A percentile compares a stretch with the other conserved stretches of the same genome.
Evolutionary conservation across 2,329 filamentous ascomycete genomes (phyloP).

Genomic region (Ustulina deusta): DNA sequence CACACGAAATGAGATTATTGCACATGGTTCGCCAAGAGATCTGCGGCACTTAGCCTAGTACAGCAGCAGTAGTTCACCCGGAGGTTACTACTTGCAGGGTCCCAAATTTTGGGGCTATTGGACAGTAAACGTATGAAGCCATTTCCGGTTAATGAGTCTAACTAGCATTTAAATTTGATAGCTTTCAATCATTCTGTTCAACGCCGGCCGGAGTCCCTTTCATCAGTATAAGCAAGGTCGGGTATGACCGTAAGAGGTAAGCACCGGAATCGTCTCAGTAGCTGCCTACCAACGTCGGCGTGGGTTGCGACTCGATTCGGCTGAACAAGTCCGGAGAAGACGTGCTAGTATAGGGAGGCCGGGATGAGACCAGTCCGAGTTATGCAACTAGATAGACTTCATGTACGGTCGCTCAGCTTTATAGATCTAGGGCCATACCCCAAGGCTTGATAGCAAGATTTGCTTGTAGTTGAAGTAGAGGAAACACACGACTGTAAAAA

Average conservation of each 20-base stretch:
- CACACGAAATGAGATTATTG: not conserved
- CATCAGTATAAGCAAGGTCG: not conserved
- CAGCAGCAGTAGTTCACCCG: not conserved
- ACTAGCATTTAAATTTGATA: not conserved
- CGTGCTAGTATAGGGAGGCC: not conserved
- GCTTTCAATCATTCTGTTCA: not conserved
- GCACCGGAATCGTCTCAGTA: constrained; percentile 1
- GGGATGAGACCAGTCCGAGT: not conserved
- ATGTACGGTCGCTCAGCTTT: not conserved
- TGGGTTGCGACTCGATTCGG: not conserved
- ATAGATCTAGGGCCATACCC: not conserved
- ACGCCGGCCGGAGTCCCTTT: not conserved
- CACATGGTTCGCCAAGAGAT: not conserved
- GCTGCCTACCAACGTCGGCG: not conserved
- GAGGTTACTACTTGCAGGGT: constrained; percentile 16
- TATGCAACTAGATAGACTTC: not conserved
- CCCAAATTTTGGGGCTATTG: not conserved
- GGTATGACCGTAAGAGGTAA: constrained; percentile 12
- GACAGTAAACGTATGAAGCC: not conserved
- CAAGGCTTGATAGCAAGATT: not conserved
- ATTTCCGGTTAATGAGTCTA: not conserved
- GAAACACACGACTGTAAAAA: constrained; percentile 5
- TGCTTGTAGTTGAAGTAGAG: not conserved
- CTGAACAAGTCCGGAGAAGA: not conserved
- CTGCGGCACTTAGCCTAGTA: constrained; percentile 1